A percentile compares a stretch with the other conserved stretches of the same genome.
Evolutionary conservation across 805 yeast species (phyloP).

Genomic region (Ogataea paraovalis): DNA sequence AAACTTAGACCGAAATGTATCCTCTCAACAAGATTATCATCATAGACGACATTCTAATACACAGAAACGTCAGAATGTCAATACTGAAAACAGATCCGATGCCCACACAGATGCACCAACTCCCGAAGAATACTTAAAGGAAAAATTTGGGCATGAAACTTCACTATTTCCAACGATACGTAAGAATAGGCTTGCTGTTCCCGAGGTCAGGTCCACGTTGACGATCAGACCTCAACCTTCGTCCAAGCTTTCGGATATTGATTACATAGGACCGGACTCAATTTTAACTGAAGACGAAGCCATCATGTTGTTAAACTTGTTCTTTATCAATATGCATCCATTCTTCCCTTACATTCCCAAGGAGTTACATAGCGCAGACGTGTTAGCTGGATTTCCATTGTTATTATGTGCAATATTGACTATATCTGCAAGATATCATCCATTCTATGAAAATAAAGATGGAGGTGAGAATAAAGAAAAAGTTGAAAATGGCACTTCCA

Average conservation of each 20-base stretch:
- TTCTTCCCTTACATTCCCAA: constrained; percentile 84
- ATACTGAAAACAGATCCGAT: not conserved
- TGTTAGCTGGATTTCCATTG: constrained; percentile 74
- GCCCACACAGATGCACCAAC: constrained; percentile 2
- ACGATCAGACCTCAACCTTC: constrained; percentile 46
- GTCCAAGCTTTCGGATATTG: constrained; percentile 51
- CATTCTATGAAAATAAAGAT: constrained; percentile 35
- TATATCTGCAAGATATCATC: constrained; percentile 73
- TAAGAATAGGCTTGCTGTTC: constrained; percentile 35
- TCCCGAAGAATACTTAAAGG: constrained; percentile 12
- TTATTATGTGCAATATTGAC: constrained; percentile 77
- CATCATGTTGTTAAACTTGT: constrained; percentile 49
- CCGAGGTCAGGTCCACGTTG: constrained; percentile 39
- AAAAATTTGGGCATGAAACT: constrained; percentile 28
- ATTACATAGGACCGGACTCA: constrained; percentile 51
- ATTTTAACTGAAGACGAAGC: constrained; percentile 65
- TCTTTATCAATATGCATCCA: constrained; percentile 80
- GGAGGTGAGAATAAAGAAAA: constrained; percentile 27
- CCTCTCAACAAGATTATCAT: no score
- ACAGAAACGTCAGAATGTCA: not conserved
- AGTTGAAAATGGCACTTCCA: not conserved
- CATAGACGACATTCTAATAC: not conserved
- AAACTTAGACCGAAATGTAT: no score
- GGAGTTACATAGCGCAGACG: constrained; percentile 62
- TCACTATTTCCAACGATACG: constrained; percentile 22